Evolutionary conservation across 1,139 yeast genomes (phyloP), one percentile per base, ranked within the genome.

Genomic region (Suhomyces bribrorum): DNA sequence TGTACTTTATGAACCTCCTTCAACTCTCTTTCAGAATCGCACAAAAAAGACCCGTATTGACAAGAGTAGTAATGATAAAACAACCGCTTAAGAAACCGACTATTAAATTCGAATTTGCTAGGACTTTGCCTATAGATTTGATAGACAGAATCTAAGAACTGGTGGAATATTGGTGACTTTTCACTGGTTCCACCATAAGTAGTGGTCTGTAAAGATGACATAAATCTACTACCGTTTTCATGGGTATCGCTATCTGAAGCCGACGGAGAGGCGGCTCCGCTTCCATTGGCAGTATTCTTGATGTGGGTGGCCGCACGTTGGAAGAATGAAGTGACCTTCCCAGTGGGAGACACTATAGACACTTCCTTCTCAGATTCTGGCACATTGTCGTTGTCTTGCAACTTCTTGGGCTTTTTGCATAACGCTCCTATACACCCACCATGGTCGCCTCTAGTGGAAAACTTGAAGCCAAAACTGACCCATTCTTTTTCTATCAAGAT

Each of bases 401-500:
- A 30, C 28, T 29, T 49, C 61, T 36, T 49, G 5, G 48, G 43
- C 31, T 52, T 53, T 14, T 51, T 55, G 26, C 62, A 47, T 3
- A 62, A 46, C 0, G 77, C 75, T 1, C 77, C 77, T 13, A 65
- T 61, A 44, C 77, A 70, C 1, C 77, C 76, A 1, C 76, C 76
- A 59, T 86, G 92, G 32, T 94, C 96, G 20, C 83, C 81, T 43
- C 98, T 68, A 42, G 89, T 94, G 37, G 80, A 78, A 57, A 90
- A 92, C 50, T 90, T 77, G 63, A 89, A 95, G 0, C 98, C 98
- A 66, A 92, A 92, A 35, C 96, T 80, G 2, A 87, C 70, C 97
- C 97, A 92, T 50, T 94, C 98, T 56, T 92, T 90, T 54, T 94
- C 98, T 5, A 94, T 73, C 20, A 92, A 68, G 0, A 83, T 75